phyloP scores from a whole-genome alignment of 495 filamentous ascomycete genomes.

The Penicillium flavigenum region DNA sequence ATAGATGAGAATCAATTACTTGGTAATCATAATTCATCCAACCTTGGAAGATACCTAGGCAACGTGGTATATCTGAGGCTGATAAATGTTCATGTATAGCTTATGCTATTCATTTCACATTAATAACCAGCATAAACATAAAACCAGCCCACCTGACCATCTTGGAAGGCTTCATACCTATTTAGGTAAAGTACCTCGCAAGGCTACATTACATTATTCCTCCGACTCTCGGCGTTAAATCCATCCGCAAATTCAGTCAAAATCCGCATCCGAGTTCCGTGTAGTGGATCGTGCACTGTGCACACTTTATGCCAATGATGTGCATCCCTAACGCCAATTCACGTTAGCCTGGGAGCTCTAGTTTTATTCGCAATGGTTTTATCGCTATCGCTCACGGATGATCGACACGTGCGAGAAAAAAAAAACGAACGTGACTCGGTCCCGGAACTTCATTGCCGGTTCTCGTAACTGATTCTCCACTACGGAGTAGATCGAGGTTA shows the following conservation, averaged over 20 bases:
- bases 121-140: background rate
- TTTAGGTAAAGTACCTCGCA: background rate
- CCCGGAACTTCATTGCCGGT: background rate
- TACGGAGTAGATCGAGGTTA: background rate
- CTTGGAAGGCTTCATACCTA: background rate
- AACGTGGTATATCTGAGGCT: background rate
- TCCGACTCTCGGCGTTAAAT: slow-evolving; percentile 1
- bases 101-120: background rate
- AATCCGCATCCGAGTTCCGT: background rate
- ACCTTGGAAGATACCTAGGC: too few relatives aligned
- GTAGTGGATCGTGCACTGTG: background rate
- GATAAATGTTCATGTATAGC: background rate
- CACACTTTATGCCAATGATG: background rate
- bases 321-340: background rate
- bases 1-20: background rate
- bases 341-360: background rate
- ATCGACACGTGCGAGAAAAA: background rate
- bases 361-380: background rate
- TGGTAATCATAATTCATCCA: background rate
- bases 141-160: background rate
- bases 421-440: background rate
- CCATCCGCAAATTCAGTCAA: background rate
- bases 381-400: background rate
- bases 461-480: background rate
- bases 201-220: background rate